These are phyloP conservation scores for Podospora tetraspora DNA, from an alignment of 495 filamentous ascomycete species.

Conservation along the genomic window DNA sequence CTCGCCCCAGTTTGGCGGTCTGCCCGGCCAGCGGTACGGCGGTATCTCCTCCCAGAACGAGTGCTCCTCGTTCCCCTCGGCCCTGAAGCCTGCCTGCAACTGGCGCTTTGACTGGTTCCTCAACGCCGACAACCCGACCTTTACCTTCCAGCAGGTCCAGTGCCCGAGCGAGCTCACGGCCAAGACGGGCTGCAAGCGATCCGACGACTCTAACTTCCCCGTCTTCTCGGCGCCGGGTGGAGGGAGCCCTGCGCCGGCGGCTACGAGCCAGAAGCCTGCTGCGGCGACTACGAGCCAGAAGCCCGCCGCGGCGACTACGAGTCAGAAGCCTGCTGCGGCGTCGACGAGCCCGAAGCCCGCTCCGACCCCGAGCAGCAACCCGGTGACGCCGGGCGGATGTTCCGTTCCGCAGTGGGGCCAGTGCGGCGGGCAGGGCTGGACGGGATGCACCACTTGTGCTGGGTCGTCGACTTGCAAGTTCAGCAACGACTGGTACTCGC, in stretches of 20 bases:
- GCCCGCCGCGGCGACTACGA: neutral
- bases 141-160: constrained; percentile 48
- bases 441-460: constrained; percentile 36
- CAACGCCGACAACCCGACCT: constrained; percentile 51
- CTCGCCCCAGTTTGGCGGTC: constrained; percentile 46
- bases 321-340: neutral
- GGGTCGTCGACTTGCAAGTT: constrained; percentile 31
- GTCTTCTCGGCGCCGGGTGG: constrained; percentile 19
- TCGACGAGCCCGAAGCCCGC: neutral
- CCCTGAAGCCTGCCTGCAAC: constrained; percentile 49
- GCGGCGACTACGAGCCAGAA: neutral
- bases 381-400: constrained; percentile 16
- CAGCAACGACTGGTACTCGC: constrained; percentile 39
- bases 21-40: constrained; percentile 52
- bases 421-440: constrained; percentile 42
- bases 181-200: constrained; percentile 44
- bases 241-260: neutral
- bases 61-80: constrained; percentile 47
- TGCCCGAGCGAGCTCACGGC: constrained; percentile 50
- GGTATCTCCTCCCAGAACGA: constrained; percentile 45
- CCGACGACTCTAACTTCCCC: constrained; percentile 31
- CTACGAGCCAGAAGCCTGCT: neutral
- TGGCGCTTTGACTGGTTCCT: constrained; percentile 59
- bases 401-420: constrained; percentile 36
- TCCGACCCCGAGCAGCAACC: constrained; percentile 1